These are phyloP conservation scores for Vigna angularis DNA, from an alignment of 306 rosid genomes.

Conservation along the genomic window DNA sequence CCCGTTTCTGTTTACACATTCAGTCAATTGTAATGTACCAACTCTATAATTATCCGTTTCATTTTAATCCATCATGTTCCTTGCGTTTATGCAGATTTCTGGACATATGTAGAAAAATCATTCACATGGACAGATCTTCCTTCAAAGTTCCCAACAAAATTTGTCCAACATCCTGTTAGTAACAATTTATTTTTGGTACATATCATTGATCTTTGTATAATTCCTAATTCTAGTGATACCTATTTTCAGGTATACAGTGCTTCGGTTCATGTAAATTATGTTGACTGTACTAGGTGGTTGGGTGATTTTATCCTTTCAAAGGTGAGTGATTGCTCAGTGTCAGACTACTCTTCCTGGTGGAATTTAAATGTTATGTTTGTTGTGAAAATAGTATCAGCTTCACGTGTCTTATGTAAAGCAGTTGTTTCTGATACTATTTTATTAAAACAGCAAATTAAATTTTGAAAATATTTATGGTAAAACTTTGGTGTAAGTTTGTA, in stretches of 20 bases:
- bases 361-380: slow-evolving; percentile 24
- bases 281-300: slow-evolving; percentile 98
- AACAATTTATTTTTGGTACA: slow-evolving; percentile 29
- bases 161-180: slow-evolving; percentile 95
- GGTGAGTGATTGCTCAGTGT: slow-evolving; percentile 60
- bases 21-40: neutral
- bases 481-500: neutral
- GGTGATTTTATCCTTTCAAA: slow-evolving; percentile 96
- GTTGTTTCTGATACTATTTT: slow-evolving; percentile 2
- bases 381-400: slow-evolving; percentile 4
- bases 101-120: slow-evolving; percentile 91
- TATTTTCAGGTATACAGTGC: slow-evolving; percentile 80
- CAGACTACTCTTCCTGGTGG: slow-evolving; percentile 1
- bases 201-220: slow-evolving; percentile 15
- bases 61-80: slow-evolving; percentile 25
- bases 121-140: slow-evolving; percentile 97
- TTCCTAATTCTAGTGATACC: neutral
- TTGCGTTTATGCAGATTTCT: slow-evolving; percentile 76
- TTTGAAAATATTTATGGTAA: neutral
- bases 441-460: neutral
- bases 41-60: slow-evolving; percentile 9
- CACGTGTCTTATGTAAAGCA: slow-evolving; percentile 5
- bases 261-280: slow-evolving; percentile 87
- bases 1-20: neutral
- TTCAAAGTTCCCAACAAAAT: slow-evolving; percentile 96